Conservation (phyloP, 1,139 yeast species). For the Lodderomyces elongisporus region DNA sequence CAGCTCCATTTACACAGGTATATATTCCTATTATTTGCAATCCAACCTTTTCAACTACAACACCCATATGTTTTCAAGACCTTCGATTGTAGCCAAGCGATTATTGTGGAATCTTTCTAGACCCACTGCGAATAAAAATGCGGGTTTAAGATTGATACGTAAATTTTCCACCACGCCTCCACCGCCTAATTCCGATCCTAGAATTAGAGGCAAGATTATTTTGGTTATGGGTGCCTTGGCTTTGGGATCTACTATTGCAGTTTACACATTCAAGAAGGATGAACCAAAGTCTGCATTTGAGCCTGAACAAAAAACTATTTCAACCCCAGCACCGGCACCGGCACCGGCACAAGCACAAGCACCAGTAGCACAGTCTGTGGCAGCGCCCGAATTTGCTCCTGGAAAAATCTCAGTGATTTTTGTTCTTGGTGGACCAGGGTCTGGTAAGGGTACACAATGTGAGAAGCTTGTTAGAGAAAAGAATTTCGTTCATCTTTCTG, state of each 20-base stretch:
- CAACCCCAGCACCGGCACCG: slow-evolving; percentile 38
- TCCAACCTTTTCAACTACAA: too few species aligned
- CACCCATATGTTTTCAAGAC: too few species aligned
- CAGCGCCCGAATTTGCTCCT: slow-evolving; percentile 45
- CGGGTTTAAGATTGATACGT: too few species aligned
- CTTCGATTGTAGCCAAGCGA: too few species aligned
- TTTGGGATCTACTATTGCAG: slow-evolving; percentile 44
- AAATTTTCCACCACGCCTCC: slow-evolving; percentile 13
- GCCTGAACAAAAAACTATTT: slow-evolving; percentile 25
- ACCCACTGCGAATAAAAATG: too few species aligned
- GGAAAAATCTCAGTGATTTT: slow-evolving; percentile 75
- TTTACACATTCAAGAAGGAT: slow-evolving; percentile 40
- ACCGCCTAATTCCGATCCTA: slow-evolving; percentile 11
- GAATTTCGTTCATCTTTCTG: slow-evolving; percentile 83
- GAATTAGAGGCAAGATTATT: slow-evolving; percentile 22
- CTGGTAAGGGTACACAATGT: slow-evolving; percentile 98
- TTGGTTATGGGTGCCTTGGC: slow-evolving; percentile 35
- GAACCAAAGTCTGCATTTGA: slow-evolving; percentile 47
- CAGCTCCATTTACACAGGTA: too few species aligned
- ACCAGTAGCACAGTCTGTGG: slow-evolving; percentile 18
- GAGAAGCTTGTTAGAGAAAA: slow-evolving; percentile 74
- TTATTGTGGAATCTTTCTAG: too few species aligned
- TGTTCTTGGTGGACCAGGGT: slow-evolving; percentile 88
- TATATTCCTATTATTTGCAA: too few species aligned
- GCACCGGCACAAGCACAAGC: slow-evolving; percentile 37